A percentile compares a stretch with the other conserved stretches of the same genome.
Conservation (phyloP, 2,329 filamentous ascomycete genomes). For the Knoxdaviesia capensis region DNA sequence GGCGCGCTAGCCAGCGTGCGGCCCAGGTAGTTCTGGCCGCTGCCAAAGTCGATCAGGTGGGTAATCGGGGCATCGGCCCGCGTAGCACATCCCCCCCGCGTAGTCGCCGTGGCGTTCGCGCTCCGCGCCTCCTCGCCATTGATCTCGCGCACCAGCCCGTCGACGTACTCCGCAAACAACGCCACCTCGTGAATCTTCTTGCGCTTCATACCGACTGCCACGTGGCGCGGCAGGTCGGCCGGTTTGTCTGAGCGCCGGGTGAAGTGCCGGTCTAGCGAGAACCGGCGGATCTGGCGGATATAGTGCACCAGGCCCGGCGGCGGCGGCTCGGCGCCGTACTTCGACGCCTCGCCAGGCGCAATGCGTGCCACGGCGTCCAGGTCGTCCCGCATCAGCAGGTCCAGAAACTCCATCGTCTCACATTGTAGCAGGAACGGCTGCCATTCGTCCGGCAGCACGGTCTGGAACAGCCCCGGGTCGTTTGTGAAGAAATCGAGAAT, state of each 20-base stretch:
- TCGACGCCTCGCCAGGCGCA: conserved; percentile 1
- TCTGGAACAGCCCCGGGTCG: conserved; percentile 63
- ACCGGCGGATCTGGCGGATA: conserved; percentile 46
- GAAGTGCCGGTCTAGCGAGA: conserved; percentile 47
- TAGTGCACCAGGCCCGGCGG: conserved; percentile 48
- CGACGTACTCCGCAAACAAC: conserved; percentile 74
- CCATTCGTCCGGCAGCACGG: conserved; percentile 64
- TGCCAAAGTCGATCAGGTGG: conserved; percentile 89
- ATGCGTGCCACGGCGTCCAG: conserved; percentile 17
- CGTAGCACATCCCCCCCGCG: conserved; percentile 10
- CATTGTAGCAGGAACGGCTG: conserved; percentile 51
- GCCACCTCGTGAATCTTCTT: conserved; percentile 93
- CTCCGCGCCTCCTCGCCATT: too few species aligned
- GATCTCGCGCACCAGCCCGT: conserved; percentile 37
- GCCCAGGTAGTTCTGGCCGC: conserved; percentile 90
- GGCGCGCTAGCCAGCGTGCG: conserved; percentile 67
- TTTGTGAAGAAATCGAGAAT: conserved; percentile 90
- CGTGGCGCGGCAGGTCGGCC: conserved; percentile 43
- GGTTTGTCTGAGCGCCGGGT: conserved; percentile 20
- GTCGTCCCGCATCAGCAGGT: conserved; percentile 65
- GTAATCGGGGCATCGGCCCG: conserved; percentile 43
- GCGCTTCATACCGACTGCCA: conserved; percentile 80
- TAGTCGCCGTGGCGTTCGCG: too few species aligned
- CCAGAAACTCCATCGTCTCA: conserved; percentile 56
- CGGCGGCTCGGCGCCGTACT: conserved; percentile 12